These are phyloP conservation scores for Pholiota microspora DNA, from an alignment of 768 basidiomycete genomes.

Conservation along the genomic window DNA sequence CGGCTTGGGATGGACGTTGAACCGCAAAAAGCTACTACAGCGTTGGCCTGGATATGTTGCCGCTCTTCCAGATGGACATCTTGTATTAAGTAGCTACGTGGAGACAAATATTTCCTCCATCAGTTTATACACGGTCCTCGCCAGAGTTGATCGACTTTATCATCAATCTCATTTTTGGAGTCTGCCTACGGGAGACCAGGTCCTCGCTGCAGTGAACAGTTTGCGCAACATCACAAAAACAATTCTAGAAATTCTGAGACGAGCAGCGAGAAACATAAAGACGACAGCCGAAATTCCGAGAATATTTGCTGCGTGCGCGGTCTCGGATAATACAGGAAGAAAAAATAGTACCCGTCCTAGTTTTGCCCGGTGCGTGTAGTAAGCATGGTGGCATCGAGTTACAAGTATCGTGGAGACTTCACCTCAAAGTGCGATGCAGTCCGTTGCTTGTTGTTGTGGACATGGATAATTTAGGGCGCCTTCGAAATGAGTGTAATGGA, in stretches of 20 bases:
- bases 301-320: not conserved
- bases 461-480: not conserved
- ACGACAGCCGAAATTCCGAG: not conserved
- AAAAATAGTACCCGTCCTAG: not conserved
- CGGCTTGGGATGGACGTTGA: too few species aligned
- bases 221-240: not conserved
- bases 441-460: not conserved
- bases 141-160: too few species aligned
- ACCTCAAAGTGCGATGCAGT: not conserved
- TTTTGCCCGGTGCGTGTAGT: not conserved
- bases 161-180: too few species aligned
- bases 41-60: too few species aligned
- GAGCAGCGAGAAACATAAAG: not conserved
- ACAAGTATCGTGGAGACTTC: not conserved
- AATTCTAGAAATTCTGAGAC: not conserved
- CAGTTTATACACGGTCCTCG: too few species aligned
- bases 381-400: not conserved
- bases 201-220: too few species aligned
- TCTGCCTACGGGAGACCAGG: too few species aligned
- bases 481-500: not conserved
- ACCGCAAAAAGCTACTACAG: too few species aligned
- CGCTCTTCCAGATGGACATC: too few species aligned
- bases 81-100: too few species aligned
- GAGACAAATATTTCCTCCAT: too few species aligned
- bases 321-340: not conserved